Base-by-base conservation (phyloP, 805 yeast species). In the Candida morakotiae region DNA sequence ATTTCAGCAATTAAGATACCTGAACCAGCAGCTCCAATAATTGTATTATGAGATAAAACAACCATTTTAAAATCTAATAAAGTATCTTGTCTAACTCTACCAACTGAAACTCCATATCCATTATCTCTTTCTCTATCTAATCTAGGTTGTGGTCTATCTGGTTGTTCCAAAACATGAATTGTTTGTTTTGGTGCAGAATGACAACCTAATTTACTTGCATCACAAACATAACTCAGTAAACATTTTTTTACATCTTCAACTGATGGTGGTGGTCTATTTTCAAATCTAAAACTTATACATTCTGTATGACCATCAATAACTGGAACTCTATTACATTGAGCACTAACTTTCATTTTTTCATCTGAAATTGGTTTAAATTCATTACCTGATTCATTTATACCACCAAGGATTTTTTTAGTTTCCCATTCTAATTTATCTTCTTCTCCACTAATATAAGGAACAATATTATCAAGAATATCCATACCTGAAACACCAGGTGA, bases 371-470 rank as follows among this genome's bases (percentile, higher is more conserved):
- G 64, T 11, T 71, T 69, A 47, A 87, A 77, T 16, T 76, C 77
- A 31, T 64, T 60, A 30, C 79, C 80, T 25, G 64, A 73, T 1
- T 53, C 53, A 37, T 78, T 71, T 25, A 81, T 52, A 37, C 69
- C 57, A 46, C 96, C 97, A 53, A 93, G 73, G 47, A 93, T 93
- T 70, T 93, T 93, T 58, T 87, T 85, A 38, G 98, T 88, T 71
- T 93, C 98, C 94, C 95, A 88, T 67, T 93, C 98, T 52, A 93
- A 87, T 69, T 93, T 93, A 51, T 93, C 98, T 68, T 93, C 98
- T 67, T 93, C 98, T 31, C 98, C 97, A 47, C 88, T 73, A 56
- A 93, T 93, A 73, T 70, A 93, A 28, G 98, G 98, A 39, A 93
- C 87, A 48, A 93, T 75, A 67, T 93, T 93, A 66, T 93, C 98